Percentiles rank a stretch among this genome's conserved stretches.
Evolutionary conservation across 2,329 filamentous ascomycete species (phyloP).

Genomic region (Pseudogymnoascus sp.): DNA sequence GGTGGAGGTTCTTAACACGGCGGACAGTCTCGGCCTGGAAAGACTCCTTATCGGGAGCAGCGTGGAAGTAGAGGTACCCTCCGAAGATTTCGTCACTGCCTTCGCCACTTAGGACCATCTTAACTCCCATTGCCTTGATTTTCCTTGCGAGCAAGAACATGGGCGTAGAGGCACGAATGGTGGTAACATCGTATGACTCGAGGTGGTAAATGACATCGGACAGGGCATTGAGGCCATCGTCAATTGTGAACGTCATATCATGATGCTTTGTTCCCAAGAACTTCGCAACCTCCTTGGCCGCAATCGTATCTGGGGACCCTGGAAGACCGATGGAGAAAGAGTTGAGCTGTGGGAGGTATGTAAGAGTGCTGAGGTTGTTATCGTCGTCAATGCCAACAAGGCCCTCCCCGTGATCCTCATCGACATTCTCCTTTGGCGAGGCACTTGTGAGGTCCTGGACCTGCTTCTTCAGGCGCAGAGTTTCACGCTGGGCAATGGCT

Average conservation of each 20-base stretch:
- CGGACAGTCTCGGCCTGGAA: conserved; percentile 94
- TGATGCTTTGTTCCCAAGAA: conserved; percentile 98
- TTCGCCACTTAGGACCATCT: conserved; percentile 98
- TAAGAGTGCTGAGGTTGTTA: conserved; percentile 80
- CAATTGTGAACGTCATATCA: conserved; percentile 95
- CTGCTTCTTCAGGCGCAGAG: conserved; percentile 62
- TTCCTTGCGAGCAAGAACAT: conserved; percentile 98
- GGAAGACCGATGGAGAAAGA: conserved; percentile 98
- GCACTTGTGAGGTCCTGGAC: conserved; percentile 44
- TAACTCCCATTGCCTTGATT: conserved; percentile 99
- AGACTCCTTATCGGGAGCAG: conserved; percentile 79
- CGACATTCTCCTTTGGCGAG: conserved; percentile 41
- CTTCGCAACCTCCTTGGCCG: conserved; percentile 85
- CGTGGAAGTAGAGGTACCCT: conserved; percentile 97
- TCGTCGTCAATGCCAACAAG: conserved; percentile 93
- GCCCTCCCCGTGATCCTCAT: conserved; percentile 56
- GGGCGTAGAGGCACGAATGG: conserved; percentile 93
- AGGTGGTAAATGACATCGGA: conserved; percentile 98
- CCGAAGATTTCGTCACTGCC: conserved; percentile 98
- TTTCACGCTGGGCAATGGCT: conserved; percentile 91
- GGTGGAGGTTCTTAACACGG: conserved; percentile 90
- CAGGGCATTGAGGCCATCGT: conserved; percentile 92
- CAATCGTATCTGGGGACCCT: conserved; percentile 83
- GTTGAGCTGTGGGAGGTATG: conserved; percentile 89
- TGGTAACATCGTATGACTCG: conserved; percentile 96